Base-by-base conservation (phyloP, 169 alveolate species). In the Cyclospora cayetanensis region DNA sequence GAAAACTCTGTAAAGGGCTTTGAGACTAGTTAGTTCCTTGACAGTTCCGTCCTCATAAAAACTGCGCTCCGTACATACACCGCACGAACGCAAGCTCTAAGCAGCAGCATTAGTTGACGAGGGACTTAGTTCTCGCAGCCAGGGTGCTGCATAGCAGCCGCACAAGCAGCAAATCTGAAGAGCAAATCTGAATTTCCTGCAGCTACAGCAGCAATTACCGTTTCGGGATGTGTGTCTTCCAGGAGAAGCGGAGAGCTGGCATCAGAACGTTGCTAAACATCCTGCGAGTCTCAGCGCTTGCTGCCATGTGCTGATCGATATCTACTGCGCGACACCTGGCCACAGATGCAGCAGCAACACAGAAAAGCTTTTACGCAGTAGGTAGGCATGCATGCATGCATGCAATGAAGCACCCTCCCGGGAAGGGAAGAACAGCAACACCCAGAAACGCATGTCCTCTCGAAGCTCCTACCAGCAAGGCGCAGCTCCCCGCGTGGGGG, bases 1-100 rank as follows among this genome's bases (percentile, higher is more conserved):
- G 25, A 85, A 85, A 46, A 85, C 92, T 22, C 92, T 74, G 37
- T 85, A 85, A 41, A 85, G 92, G 50, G 92, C 92, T 68, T 74
- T 74, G 4, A 85, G 92, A n/a, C 53, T 50, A 11, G 92, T 76
- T 1, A 85, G 50, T 1, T 63, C 84, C 50, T 63, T 74, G 1
- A 85, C 74, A 18, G 84, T 85, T 9, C 92, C 92, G 74, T 66
- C 84, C 2, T 27, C 4, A 39, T 43, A 66, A 43, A 66, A 85
- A 43, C 92, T 85, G 92, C 3, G n/a, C n/a, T n/a, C n/a, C n/a
- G n/a, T n/a, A n/a, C n/a, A n/a, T n/a, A n/a, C n/a, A n/a, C n/a
- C n/a, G n/a, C n/a, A n/a, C n/a, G n/a, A n/a, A n/a, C n/a, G n/a
- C n/a, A n/a, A n/a, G n/a, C n/a, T n/a, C n/a, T n/a, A n/a, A n/a